phyloP scores from a whole-genome alignment of 2,329 filamentous ascomycete species.

The Biscogniauxia marginata region DNA sequence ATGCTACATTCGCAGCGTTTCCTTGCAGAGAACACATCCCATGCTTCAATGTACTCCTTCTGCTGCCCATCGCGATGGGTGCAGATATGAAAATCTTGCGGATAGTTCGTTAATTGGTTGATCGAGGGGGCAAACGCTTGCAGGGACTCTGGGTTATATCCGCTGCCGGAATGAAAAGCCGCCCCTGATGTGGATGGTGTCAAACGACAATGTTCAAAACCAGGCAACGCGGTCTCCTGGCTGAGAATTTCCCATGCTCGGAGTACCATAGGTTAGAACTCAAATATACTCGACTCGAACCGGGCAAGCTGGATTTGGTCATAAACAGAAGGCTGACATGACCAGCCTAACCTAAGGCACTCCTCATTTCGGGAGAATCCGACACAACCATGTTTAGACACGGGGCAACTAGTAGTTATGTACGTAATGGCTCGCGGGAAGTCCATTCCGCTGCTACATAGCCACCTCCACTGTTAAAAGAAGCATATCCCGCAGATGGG shows the following conservation, averaged over 20 bases:
- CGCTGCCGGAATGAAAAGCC: background rate
- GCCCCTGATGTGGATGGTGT: background rate
- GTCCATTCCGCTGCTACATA: constrained; percentile 7
- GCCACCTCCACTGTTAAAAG: constrained; percentile 6
- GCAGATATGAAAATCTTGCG: background rate
- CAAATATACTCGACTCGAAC: background rate
- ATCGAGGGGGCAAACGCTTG: background rate
- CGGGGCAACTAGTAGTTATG: constrained; percentile 5
- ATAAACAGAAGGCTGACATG: background rate
- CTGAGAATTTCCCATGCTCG: background rate
- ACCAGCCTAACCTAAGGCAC: background rate
- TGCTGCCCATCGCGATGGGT: background rate
- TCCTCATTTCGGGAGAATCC: constrained; percentile 16
- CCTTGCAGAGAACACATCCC: background rate
- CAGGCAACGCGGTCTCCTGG: background rate
- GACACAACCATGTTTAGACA: constrained; percentile 3
- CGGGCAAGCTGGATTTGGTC: background rate
- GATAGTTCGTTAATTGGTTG: background rate
- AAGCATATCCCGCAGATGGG: constrained; percentile 9
- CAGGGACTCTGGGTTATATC: background rate
- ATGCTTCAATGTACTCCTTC: background rate
- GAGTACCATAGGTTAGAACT: background rate
- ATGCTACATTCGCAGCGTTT: background rate
- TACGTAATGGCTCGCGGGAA: constrained; percentile 15
- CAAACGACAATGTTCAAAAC: background rate